These are phyloP conservation scores for Acacia melanoxylon DNA, from an alignment of 306 rosid genomes.

Conservation along the genomic window DNA sequence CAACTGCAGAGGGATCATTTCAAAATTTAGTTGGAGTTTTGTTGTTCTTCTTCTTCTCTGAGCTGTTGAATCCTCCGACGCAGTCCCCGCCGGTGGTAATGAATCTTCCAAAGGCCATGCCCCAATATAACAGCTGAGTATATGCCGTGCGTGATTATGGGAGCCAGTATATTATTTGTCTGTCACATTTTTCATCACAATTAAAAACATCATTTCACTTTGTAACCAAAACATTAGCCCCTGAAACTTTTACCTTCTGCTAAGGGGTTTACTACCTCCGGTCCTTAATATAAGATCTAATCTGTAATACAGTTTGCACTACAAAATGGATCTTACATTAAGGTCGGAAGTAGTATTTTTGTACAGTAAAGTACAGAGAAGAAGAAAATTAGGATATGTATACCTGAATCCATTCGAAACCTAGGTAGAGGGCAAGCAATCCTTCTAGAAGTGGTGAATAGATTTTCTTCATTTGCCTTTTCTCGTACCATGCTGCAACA, in stretches of 20 bases:
- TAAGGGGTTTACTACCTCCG: too few species aligned
- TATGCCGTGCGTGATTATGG: conserved; percentile 92
- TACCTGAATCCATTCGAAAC: conserved; percentile 98
- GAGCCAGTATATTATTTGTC: conserved; percentile 91
- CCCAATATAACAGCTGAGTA: conserved; percentile 92
- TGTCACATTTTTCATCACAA: conserved; percentile 47
- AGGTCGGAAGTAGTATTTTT: neutral
- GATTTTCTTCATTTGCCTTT: conserved; percentile 88
- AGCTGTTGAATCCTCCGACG: conserved; percentile 81
- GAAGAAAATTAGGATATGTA: neutral
- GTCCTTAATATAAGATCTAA: too few species aligned
- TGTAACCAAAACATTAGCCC: neutral
- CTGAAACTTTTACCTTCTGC: neutral
- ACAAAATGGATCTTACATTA: too few species aligned
- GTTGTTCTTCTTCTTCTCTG: conserved; percentile 57
- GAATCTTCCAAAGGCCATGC: conserved; percentile 96
- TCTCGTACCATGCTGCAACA: conserved; percentile 91
- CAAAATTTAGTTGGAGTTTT: conserved; percentile 39
- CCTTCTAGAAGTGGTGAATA: conserved; percentile 98
- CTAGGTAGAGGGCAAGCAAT: conserved; percentile 88
- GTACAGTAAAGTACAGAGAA: neutral
- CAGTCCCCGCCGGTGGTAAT: conserved; percentile 78
- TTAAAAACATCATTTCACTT: neutral
- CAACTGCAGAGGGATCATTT: conserved; percentile 1
- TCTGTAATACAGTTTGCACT: too few species aligned